Evolutionary conservation across 371 early-diverging fungal genomes (phyloP).

Genomic region (Batkoa obscura): DNA sequence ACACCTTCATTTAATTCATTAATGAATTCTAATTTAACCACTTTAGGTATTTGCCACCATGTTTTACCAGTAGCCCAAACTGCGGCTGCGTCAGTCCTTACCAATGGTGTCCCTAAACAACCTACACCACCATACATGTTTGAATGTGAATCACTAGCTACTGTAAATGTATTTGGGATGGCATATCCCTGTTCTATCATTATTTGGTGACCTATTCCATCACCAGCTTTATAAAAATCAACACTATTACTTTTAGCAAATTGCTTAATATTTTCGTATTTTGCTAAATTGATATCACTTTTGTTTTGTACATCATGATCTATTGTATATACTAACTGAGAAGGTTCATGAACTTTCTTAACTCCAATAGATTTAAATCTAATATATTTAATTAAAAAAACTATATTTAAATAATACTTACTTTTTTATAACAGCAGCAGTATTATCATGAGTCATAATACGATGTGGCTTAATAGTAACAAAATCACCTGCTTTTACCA

Average conservation of each 20-base stretch:
- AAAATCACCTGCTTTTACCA: too few relatives aligned
- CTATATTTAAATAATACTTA: slow-evolving; percentile 14
- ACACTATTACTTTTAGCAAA: slow-evolving; percentile 72
- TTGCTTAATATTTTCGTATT: slow-evolving; percentile 61
- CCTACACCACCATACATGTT: slow-evolving; percentile 97
- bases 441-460: slow-evolving; percentile 91
- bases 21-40: slow-evolving; percentile 62
- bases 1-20: slow-evolving; percentile 56
- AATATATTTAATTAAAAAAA: not conserved
- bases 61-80: slow-evolving; percentile 93
- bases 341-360: slow-evolving; percentile 45
- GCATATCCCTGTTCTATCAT: slow-evolving; percentile 95
- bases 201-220: slow-evolving; percentile 93
- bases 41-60: slow-evolving; percentile 95
- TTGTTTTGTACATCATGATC: slow-evolving; percentile 96
- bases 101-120: slow-evolving; percentile 85
- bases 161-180: slow-evolving; percentile 76
- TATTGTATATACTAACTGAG: slow-evolving; percentile 82
- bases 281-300: slow-evolving; percentile 57
- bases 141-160: slow-evolving; percentile 93
- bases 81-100: slow-evolving; percentile 90
- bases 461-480: slow-evolving; percentile 79
- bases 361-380: slow-evolving; percentile 84
- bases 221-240: slow-evolving; percentile 85
- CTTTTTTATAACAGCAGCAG: slow-evolving; percentile 83